Evolutionary conservation across 2,329 filamentous ascomycete genomes (phyloP), one percentile per base, ranked within the genome.

Genomic region (Purpureocillium takamizusanense): DNA sequence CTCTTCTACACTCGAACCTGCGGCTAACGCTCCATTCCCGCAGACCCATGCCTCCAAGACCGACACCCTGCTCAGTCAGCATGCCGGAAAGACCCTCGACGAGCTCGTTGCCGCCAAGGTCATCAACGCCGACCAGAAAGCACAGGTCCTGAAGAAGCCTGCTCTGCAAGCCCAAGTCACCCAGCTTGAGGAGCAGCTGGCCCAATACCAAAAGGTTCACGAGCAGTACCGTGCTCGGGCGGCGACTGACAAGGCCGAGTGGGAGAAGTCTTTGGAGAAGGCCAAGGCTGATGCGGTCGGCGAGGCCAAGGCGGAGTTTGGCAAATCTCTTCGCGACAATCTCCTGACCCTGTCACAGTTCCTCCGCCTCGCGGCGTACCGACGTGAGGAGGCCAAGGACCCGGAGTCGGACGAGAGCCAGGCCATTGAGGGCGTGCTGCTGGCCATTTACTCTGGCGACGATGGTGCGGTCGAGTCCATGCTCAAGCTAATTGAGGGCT

Each of bases 121-220:
- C 56, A 86, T 90, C 72, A 90, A 90, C 58, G 58, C 71, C 61
- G 85, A 90, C 60, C 85, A 90, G 63, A 86, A 82, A 62, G 76
- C 81, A 10, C 80, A 86, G 58, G 74, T 81, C 41, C 69, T 81
- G 47, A 89, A 87, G 76, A 88, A 87, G 62, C 84, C 84, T 29
- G 67, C 69, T 28, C 76, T 89, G 23, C 73, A 82, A 53, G 67
- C 74, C 39, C 80, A 86, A 63, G 68, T 87, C 31, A 64, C 70
- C 37, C 79, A 85, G 57, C 65, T 78, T 43, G 83, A 89, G 60
- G 83, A 87, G 57, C 83, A 88, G 64, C 68, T 87, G 34, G 65
- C 66, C 39, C 80, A 85, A 57, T 83, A 81, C 67, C 82, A 81
- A 65, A 86, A 85, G 68, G 68, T 88, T 44, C 81, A 87, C 48